These are phyloP conservation scores for Lepidopterella palustris DNA, from an alignment of 495 filamentous ascomycete genomes.

Conservation along the genomic window DNA sequence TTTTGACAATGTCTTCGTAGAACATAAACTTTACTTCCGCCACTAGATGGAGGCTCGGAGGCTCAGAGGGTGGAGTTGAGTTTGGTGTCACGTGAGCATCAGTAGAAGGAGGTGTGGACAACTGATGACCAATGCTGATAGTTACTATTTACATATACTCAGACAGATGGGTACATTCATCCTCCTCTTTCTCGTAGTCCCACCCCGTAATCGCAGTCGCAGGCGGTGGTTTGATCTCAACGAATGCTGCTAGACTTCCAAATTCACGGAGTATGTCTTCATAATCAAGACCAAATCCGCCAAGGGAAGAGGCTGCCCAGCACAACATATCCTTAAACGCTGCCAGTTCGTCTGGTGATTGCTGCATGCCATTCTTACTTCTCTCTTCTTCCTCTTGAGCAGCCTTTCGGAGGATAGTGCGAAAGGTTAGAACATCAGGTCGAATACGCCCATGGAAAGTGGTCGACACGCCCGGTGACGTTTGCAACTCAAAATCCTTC, in stretches of 20 bases:
- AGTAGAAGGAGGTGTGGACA: no score
- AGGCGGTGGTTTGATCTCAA: slow-evolving; percentile 15
- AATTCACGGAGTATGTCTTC: slow-evolving; percentile 22
- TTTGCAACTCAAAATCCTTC: slow-evolving; percentile 16
- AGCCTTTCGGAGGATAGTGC: slow-evolving; percentile 17
- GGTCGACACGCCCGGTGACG: slow-evolving; percentile 6
- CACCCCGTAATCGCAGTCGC: neutral
- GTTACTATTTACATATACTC: no score
- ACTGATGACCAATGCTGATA: no score
- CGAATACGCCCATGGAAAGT: slow-evolving; percentile 15
- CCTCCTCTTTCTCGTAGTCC: neutral
- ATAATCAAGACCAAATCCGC: slow-evolving; percentile 22
- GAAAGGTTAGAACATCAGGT: slow-evolving; percentile 19
- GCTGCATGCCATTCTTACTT: neutral
- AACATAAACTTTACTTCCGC: no score
- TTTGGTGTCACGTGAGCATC: no score
- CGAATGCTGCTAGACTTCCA: slow-evolving; percentile 15
- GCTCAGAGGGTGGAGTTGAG: no score
- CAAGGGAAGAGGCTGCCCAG: slow-evolving; percentile 19
- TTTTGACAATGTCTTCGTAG: no score
- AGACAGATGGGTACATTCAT: no score
- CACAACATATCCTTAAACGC: slow-evolving; percentile 13
- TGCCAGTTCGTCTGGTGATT: neutral
- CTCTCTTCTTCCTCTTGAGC: slow-evolving; percentile 10
- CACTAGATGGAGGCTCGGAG: no score